Conservation (phyloP, 805 yeast species). For the Candida dajiaensis region DNA sequence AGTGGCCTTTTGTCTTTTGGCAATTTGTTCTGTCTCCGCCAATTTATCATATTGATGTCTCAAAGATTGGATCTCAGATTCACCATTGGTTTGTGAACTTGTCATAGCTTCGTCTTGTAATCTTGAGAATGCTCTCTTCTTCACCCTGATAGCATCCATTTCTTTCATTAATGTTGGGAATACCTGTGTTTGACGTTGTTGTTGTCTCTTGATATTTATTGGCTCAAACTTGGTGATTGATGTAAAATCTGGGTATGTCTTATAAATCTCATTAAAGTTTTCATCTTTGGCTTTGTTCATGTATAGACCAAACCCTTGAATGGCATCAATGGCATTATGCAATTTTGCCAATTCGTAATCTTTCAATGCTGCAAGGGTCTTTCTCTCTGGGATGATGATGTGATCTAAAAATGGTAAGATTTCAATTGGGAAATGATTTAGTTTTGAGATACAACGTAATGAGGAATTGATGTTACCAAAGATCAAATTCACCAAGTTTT, state of each 20-base stretch:
- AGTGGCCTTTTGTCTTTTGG: conserved; percentile 23
- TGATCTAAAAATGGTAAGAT: conserved; percentile 30
- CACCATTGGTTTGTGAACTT: conserved; percentile 2
- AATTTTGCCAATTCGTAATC: conserved; percentile 20
- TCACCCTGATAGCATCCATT: conserved; percentile 25
- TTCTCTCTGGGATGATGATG: conserved; percentile 25
- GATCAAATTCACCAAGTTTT: conserved; percentile 8
- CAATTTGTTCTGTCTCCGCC: conserved; percentile 21
- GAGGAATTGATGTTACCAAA: conserved; percentile 9
- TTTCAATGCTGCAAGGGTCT: conserved; percentile 20
- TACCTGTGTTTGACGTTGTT: conserved; percentile 16
- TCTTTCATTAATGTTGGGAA: conserved; percentile 22
- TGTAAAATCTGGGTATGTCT: conserved; percentile 20
- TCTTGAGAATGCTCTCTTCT: conserved; percentile 27
- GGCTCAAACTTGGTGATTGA: conserved; percentile 18
- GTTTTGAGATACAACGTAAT: conserved; percentile 10
- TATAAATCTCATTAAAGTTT: conserved; percentile 21
- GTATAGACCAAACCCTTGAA: conserved; percentile 34
- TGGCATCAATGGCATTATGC: conserved; percentile 32
- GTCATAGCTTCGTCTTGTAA: conserved; percentile 9
- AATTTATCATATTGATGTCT: conserved; percentile 36
- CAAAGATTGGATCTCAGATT: conserved; percentile 26
- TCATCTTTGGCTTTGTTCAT: conserved; percentile 32
- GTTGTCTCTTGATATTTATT: conserved; percentile 12
- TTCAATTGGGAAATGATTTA: conserved; percentile 21